phyloP scores from a whole-genome alignment of 495 filamentous ascomycete species.

The Trypethelium eluteriae region DNA sequence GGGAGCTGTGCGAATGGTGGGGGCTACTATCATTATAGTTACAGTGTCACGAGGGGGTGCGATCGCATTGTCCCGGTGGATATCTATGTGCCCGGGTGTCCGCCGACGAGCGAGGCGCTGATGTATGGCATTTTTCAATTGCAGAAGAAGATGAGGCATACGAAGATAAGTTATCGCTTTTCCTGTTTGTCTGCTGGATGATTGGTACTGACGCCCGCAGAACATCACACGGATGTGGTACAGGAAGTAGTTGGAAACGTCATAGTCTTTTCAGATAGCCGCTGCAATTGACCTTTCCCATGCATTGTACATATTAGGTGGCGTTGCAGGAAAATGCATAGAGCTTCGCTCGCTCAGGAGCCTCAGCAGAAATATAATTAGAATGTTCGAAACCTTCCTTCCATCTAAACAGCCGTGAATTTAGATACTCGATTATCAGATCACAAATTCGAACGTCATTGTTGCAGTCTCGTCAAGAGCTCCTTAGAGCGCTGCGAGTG shows the following conservation, averaged over 20 bases:
- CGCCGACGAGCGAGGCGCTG: constrained; percentile 78
- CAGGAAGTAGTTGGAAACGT: constrained; percentile 41
- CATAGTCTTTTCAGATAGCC: no score
- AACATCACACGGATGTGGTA: constrained; percentile 56
- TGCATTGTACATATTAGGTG: constrained; percentile 8
- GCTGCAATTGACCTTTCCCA: no score
- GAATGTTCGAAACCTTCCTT: no score
- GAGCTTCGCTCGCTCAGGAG: background rate
- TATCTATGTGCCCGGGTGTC: constrained; percentile 88
- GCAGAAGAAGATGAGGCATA: constrained; percentile 67
- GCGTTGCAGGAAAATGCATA: constrained; percentile 11
- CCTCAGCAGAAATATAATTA: no score
- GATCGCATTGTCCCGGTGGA: constrained; percentile 88
- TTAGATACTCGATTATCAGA: no score
- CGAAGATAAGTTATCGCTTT: constrained; percentile 41
- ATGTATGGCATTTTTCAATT: constrained; percentile 50
- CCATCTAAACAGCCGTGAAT: no score
- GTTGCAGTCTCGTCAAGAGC: no score
- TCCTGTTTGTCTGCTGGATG: no score
- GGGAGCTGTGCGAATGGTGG: constrained; percentile 87
- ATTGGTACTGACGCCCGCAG: background rate
- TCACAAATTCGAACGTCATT: no score
- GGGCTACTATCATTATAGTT: constrained; percentile 92
- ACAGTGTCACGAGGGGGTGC: constrained; percentile 78
- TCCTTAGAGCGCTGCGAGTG: no score